phyloP scores from a whole-genome alignment of 257 asterid genomes.

The Orobanche coerulescens region DNA sequence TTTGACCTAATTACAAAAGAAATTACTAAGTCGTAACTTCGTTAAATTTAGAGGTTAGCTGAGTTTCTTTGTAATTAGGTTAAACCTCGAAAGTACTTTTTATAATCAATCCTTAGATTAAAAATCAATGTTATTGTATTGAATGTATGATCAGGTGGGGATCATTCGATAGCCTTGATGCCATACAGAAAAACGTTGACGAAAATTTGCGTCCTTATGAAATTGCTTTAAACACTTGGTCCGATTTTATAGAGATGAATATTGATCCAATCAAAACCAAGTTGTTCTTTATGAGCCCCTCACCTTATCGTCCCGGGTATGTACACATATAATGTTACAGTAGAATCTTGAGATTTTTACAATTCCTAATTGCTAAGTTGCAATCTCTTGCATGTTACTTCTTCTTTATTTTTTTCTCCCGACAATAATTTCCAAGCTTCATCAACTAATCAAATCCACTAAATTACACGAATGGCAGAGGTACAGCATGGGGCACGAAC shows the following conservation, averaged over 20 bases:
- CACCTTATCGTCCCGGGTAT: constrained; percentile 48
- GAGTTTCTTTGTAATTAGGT: too few relatives aligned
- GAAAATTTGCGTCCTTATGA: constrained; percentile 39
- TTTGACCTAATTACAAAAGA: too few relatives aligned
- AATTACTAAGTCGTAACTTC: too few relatives aligned
- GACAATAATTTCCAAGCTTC: too few relatives aligned
- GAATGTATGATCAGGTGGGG: constrained; percentile 39
- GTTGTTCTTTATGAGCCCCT: constrained; percentile 48
- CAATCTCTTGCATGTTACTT: too few relatives aligned
- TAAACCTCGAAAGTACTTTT: too few relatives aligned
- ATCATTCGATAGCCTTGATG: constrained; percentile 36
- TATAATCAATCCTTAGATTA: too few relatives aligned
- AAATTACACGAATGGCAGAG: neutral
- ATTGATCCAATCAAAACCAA: constrained; percentile 43
- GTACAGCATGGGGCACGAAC: neutral
- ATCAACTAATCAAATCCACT: too few relatives aligned
- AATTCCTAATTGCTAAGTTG: too few relatives aligned
- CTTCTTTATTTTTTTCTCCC: neutral
- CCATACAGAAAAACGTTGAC: constrained; percentile 29
- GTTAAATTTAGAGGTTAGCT: too few relatives aligned
- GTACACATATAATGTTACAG: neutral
- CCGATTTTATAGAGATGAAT: constrained; percentile 49
- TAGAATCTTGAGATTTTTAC: too few relatives aligned
- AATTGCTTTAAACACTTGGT: constrained; percentile 55
- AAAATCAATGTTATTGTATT: neutral